Conservation (phyloP, 179 eudicot genomes). For the Patellifolia procumbens region DNA sequence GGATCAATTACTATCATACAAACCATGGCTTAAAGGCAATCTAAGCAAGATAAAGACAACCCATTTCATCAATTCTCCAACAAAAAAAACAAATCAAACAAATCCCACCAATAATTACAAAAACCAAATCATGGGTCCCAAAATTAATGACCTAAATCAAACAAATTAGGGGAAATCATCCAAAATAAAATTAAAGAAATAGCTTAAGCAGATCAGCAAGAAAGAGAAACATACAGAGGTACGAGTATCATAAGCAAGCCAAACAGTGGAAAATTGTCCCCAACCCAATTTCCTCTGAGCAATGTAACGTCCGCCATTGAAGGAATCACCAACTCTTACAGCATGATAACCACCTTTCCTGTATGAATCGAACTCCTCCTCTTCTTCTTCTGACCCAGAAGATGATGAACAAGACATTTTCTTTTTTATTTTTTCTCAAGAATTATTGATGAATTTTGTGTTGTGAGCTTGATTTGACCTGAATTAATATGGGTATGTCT, state of each 20-base stretch:
- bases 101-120: slow-evolving; percentile 10
- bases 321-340: slow-evolving; percentile 78
- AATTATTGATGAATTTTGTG: not conserved
- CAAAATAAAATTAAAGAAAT: not conserved
- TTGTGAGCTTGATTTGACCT: slow-evolving; percentile 12
- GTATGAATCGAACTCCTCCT: slow-evolving; percentile 74
- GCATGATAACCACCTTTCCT: slow-evolving; percentile 96
- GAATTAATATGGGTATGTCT: slow-evolving; percentile 13
- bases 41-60: slow-evolving; percentile 21
- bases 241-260: slow-evolving; percentile 87
- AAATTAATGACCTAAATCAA: slow-evolving; percentile 11
- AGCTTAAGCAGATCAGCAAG: slow-evolving; percentile 10
- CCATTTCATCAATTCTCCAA: slow-evolving; percentile 22
- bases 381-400: slow-evolving; percentile 83
- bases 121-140: slow-evolving; percentile 21
- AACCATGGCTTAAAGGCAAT: slow-evolving; percentile 26
- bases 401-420: slow-evolving; percentile 75
- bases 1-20: slow-evolving; percentile 28
- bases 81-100: slow-evolving; percentile 18
- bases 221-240: slow-evolving; percentile 47
- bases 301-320: slow-evolving; percentile 74
- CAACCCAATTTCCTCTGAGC: slow-evolving; percentile 94
- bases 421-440: not conserved
- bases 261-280: slow-evolving; percentile 97
- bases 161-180: not conserved